Evolutionary conservation across 192 early-diverging fungal species (phyloP).

Genomic region (Chytriomyces sp.): DNA sequence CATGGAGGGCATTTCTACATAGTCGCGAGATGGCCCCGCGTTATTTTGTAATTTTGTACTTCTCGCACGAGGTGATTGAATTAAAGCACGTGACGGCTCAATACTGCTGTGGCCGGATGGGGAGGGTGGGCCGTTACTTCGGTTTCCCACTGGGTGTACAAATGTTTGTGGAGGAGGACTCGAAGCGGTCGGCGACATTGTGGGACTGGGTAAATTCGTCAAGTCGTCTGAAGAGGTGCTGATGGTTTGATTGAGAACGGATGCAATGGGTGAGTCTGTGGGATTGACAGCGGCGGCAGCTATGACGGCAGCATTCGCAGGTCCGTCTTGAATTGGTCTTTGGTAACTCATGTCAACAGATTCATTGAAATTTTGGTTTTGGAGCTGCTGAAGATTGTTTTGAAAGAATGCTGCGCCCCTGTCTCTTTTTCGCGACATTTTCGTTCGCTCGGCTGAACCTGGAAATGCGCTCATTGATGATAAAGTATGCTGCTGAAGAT

Average conservation of each 20-base stretch:
- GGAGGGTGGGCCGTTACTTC: too few relatives aligned
- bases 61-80: too few relatives aligned
- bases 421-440: slow-evolving; percentile 3
- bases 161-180: not conserved
- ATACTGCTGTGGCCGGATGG: not conserved
- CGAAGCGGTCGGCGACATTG: slow-evolving; percentile 48
- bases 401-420: not conserved
- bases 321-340: not conserved
- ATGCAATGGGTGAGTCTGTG: not conserved
- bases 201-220: slow-evolving; percentile 54
- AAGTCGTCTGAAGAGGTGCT: not conserved
- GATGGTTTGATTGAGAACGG: not conserved
- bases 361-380: not conserved
- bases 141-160: too few relatives aligned
- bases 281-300: not conserved
- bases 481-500: slow-evolving; percentile 32
- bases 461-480: not conserved
- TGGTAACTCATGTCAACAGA: not conserved
- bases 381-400: not conserved
- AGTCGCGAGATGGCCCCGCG: too few relatives aligned
- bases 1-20: slow-evolving; percentile 13
- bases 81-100: too few relatives aligned
- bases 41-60: too few relatives aligned
- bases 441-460: not conserved
- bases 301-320: not conserved